These are phyloP conservation scores for Lithocarpus polystachyus DNA, from an alignment of 306 rosid species.

Conservation along the genomic window DNA sequence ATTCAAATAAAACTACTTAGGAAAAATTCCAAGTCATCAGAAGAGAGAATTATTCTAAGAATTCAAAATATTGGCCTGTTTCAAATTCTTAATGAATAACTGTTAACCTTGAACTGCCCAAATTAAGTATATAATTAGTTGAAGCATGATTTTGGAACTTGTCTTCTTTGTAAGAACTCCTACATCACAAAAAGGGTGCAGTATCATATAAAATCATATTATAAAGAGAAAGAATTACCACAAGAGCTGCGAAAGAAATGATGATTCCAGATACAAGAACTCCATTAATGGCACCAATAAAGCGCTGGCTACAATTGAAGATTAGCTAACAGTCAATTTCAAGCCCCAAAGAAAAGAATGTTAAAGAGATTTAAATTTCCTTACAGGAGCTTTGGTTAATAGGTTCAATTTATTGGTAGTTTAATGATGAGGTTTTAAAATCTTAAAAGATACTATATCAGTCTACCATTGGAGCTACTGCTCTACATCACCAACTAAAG, in stretches of 20 bases:
- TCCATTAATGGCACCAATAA: conserved; percentile 71
- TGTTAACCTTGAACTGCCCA: no score
- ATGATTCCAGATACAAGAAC: conserved; percentile 61
- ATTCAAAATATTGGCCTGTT: no score
- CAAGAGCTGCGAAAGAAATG: conserved; percentile 64
- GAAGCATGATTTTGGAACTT: no score
- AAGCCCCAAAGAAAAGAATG: not conserved
- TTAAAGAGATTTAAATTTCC: not conserved
- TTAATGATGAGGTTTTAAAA: not conserved
- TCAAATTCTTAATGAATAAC: no score
- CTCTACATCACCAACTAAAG: not conserved
- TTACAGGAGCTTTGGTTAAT: not conserved
- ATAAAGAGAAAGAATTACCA: conserved; percentile 43
- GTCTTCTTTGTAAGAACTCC: no score
- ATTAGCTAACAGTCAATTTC: conserved; percentile 17
- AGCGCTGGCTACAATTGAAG: conserved; percentile 63
- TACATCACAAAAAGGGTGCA: no score
- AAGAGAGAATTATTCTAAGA: no score
- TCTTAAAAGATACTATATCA: not conserved
- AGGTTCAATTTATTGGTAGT: not conserved
- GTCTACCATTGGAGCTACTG: not conserved
- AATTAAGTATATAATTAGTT: no score
- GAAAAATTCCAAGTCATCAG: no score
- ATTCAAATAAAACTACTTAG: not conserved
- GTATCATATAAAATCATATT: conserved; percentile 1